Base-by-base conservation (phyloP, 2,329 filamentous ascomycete species). In the Onygenales sp. region DNA sequence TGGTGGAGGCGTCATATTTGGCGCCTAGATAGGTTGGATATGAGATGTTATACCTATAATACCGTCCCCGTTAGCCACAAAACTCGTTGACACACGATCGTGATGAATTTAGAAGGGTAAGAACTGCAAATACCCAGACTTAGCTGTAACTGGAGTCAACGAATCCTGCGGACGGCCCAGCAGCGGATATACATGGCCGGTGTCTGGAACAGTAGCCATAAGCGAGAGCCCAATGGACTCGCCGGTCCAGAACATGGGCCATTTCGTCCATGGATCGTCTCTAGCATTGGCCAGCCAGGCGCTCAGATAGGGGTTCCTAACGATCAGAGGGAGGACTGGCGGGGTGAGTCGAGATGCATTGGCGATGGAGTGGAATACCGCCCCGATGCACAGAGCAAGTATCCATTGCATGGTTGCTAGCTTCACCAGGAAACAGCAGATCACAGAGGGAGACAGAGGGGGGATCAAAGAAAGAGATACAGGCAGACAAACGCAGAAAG, bases 201-300 rank as follows among this genome's bases (percentile, higher is more conserved):
- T 75, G 36, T 78, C 75, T 2, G 83, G 80, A 10, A 85, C 71
- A 27, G 80, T 77, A 40, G 82, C 83, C 55, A 87, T 74, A 49
- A 87, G 69, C 6, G 80, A 78, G 58, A 87, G 78, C 43, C 84
- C 84, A 53, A 86, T 68, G 72, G 85, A 77, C 62, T 83, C 76
- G 36, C 87, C 86, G 6, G 85, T 87, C 77, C 84, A 91, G 67
- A 91, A 90, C 67, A 92, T 92, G 27, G 89, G 89, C 89, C 89
- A 95, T 70, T 82, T 80, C 52, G 82, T 79, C 88, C 88, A 94
- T 2, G 89, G 89, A 45, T 78, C 77, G 53, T 85, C 79, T 59
- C 89, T 79, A 42, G 88, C 87, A 88, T 73, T 77, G 68, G 79
- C 62, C 42, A 87, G 74, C 85, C 86, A 89, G n/a, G 83, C 80